Evolutionary conservation across 1,284 basidiomycete species (phyloP), one percentile per base, ranked within the genome.

Genomic region (Cryptococcus neoformans): DNA sequence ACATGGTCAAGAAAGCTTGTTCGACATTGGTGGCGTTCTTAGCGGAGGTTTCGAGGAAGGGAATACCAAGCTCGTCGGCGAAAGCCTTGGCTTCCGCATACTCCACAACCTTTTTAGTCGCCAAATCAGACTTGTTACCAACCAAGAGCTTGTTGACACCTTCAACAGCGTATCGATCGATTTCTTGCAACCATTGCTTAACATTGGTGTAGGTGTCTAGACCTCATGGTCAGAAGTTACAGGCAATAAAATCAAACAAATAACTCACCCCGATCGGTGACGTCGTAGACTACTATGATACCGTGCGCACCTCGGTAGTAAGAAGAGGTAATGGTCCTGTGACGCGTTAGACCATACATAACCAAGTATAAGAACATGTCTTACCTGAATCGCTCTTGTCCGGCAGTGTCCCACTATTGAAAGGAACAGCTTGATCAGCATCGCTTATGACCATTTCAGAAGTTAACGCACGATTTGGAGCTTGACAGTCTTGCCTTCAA

Each of bases 131-230:
- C 84, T 99, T 99, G 84, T 98, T 99, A 63, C 95, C 95, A 57
- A 99, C 92, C 53, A 99, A 84, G 50, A 99, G 80, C 82, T 97
- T 97, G 85, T 97, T 97, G 60, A 99, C 95, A 55, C 95, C 96
- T 79, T 99, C 96, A 51, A 92, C 94, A 59, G 96, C 96, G 78
- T 99, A 98, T 72, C 95, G 87, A 81, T 99, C 96, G 72, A 99
- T 99, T 80, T 99, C 95, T 76, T 96, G 93, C 58, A 99, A 85
- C 96, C 96, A 99, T 78, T 97, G 93, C 83, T 99, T 99, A 77
- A 99, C 96, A 72, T 99, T 97, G 70, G 89, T 87, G 82, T 96
- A 98, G 14, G 93, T 94, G 72, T 98, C 93, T 93, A 54, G 49
- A 39, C 28, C 28, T 3, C 28, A 28, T 28, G 28, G 28, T 35